Evolutionary conservation across 345 rosid species (phyloP).

Genomic region (Leavenworthia alabamica): DNA sequence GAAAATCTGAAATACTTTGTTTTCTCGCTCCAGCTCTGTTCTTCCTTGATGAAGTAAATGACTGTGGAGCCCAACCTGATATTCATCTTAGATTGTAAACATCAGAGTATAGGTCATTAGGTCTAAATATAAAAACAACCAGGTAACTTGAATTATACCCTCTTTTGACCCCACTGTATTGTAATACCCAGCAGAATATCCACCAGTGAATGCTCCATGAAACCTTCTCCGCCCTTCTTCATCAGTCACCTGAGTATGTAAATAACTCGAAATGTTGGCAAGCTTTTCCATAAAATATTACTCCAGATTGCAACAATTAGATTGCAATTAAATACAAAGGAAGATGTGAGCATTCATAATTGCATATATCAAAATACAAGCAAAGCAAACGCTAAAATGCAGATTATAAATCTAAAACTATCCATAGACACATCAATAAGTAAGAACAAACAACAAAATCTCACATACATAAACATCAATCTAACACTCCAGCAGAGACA

Average conservation of each 20-base stretch:
- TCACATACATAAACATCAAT: neutral
- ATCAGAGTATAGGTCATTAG: neutral
- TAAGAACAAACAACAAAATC: neutral
- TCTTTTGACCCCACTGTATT: conserved; percentile 92
- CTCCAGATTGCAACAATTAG: neutral
- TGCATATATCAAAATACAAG: neutral
- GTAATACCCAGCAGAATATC: conserved; percentile 92
- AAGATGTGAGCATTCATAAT: neutral
- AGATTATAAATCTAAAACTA: neutral
- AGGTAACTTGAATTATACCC: conserved; percentile 36
- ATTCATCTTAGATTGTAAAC: conserved; percentile 15
- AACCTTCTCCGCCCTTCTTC: conserved; percentile 96
- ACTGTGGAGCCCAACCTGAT: conserved; percentile 91
- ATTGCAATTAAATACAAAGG: neutral
- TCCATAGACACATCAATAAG: neutral
- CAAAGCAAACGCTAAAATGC: neutral
- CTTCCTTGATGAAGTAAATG: conserved; percentile 87
- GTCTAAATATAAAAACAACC: neutral
- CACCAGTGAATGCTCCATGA: conserved; percentile 98
- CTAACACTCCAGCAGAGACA: neutral
- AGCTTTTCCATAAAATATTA: neutral
- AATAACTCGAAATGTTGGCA: conserved; percentile 1
- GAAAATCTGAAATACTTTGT: conserved; percentile 72
- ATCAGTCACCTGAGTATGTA: conserved; percentile 64
- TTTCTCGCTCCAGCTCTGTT: conserved; percentile 85